A percentile compares a stretch with the other conserved stretches of the same genome.
Evolutionary conservation across 495 filamentous ascomycete species (phyloP).

Genomic region (Aspergillus conjunctus): DNA sequence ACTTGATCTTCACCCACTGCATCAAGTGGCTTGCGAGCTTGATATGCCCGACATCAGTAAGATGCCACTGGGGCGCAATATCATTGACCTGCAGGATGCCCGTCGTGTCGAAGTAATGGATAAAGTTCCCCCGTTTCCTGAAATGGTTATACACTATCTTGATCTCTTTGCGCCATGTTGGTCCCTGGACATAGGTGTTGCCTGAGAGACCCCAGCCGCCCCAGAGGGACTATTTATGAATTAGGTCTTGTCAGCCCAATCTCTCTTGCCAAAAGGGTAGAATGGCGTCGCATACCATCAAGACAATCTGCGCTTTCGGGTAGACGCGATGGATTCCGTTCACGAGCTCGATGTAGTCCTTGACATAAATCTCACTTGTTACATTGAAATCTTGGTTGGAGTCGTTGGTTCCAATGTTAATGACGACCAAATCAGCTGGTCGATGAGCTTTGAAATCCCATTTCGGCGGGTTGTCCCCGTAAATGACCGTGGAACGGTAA

Average conservation of each 20-base stretch:
- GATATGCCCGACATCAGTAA: conserved; percentile 66
- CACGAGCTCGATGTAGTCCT: conserved; percentile 60
- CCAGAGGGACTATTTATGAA: conserved; percentile 57
- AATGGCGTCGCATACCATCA: conserved; percentile 52
- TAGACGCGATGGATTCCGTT: conserved; percentile 61
- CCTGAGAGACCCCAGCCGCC: conserved; percentile 55
- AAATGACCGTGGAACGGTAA: conserved; percentile 49
- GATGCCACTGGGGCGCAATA: conserved; percentile 62
- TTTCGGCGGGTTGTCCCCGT: conserved; percentile 55
- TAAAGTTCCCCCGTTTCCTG: conserved; percentile 51
- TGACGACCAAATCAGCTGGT: conserved; percentile 64
- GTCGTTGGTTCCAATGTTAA: conserved; percentile 72
- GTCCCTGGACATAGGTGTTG: conserved; percentile 54
- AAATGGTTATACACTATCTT: conserved; percentile 57
- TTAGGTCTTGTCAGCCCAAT: background rate
- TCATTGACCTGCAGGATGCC: conserved; percentile 72
- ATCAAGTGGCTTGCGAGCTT: conserved; percentile 67
- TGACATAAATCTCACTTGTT: conserved; percentile 50
- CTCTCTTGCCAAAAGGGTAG: background rate
- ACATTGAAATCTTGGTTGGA: conserved; percentile 58
- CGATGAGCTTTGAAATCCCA: conserved; percentile 63
- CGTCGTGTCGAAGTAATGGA: conserved; percentile 68
- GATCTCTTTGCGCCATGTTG: conserved; percentile 56
- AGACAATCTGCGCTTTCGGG: conserved; percentile 62
- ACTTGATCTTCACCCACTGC: conserved; percentile 53